Evolutionary conservation across 352 stramenopile species (phyloP).

Genomic region (Globisporangium radiosum): DNA sequence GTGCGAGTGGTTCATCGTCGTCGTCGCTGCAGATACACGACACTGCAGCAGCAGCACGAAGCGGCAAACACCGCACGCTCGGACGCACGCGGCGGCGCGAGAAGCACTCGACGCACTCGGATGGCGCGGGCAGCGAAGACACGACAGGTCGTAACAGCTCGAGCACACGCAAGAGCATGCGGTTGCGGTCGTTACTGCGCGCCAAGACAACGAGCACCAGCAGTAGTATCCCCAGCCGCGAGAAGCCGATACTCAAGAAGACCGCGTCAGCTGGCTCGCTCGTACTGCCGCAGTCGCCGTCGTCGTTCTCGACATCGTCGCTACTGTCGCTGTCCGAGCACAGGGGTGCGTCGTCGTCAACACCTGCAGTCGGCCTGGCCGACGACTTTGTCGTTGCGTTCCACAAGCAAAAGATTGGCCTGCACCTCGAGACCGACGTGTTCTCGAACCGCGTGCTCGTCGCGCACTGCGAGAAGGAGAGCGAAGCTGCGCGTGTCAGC

Average conservation of each 20-base stretch:
- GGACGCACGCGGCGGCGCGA: constrained; percentile 3
- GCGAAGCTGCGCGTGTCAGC: constrained; percentile 34
- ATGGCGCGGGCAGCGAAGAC: not conserved
- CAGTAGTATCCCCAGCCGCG: not conserved
- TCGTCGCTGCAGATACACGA: not conserved
- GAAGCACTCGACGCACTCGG: not conserved
- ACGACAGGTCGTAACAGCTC: not conserved
- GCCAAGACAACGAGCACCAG: constrained; percentile 3
- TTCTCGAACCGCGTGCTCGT: constrained; percentile 56
- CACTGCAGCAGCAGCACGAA: not conserved
- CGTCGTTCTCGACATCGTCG: constrained; percentile 9
- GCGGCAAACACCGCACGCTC: not conserved
- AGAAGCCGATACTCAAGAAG: constrained; percentile 18
- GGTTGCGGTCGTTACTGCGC: constrained; percentile 5
- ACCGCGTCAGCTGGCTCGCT: constrained; percentile 18
- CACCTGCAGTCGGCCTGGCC: no score
- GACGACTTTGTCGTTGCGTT: constrained; percentile 61
- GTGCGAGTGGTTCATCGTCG: not conserved
- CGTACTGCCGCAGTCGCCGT: not conserved
- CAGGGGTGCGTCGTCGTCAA: no score
- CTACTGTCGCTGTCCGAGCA: constrained; percentile 7
- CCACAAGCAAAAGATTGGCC: constrained; percentile 44
- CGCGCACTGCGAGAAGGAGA: constrained; percentile 54
- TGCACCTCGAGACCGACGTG: constrained; percentile 64
- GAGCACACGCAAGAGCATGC: constrained; percentile 2